Evolutionary conservation across 805 yeast species (phyloP).

Genomic region (Metschnikowia cubensis): DNA sequence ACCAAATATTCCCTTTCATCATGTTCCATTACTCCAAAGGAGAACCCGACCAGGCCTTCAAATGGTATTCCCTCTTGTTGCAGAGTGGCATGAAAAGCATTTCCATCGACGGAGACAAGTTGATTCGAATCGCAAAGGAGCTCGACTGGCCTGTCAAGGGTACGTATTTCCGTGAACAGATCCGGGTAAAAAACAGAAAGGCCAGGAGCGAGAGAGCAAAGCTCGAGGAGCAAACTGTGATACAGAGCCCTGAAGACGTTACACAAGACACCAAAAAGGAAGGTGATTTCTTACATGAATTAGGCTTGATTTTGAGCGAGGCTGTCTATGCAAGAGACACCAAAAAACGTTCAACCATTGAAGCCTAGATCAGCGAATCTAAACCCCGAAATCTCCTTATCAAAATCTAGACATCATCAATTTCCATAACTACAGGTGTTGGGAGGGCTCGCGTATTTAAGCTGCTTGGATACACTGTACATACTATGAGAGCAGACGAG

Average conservation of each 20-base stretch:
- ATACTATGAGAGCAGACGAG: background rate
- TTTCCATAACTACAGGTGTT: no score
- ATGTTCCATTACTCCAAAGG: slow-evolving; percentile 30
- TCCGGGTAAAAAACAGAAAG: slow-evolving; percentile 22
- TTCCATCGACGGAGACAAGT: slow-evolving; percentile 24
- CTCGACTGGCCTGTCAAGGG: slow-evolving; percentile 36
- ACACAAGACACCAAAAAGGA: background rate
- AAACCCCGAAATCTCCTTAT: no score
- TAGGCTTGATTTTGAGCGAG: slow-evolving; percentile 1
- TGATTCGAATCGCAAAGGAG: slow-evolving; percentile 33
- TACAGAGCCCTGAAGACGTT: background rate
- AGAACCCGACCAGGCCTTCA: slow-evolving; percentile 29
- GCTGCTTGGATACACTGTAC: background rate
- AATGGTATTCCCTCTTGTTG: slow-evolving; percentile 36
- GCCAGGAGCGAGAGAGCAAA: slow-evolving; percentile 10
- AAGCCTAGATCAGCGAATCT: no score
- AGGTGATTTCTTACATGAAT: background rate
- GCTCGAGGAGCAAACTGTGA: slow-evolving; percentile 4
- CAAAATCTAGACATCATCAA: no score
- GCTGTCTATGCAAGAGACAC: background rate
- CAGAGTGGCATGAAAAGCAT: slow-evolving; percentile 30
- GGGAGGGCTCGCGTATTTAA: no score
- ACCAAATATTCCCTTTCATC: slow-evolving; percentile 38
- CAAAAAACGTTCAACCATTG: no score
- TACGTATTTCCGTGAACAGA: slow-evolving; percentile 25